Evolutionary conservation across 495 filamentous ascomycete genomes (phyloP).

Genomic region (Trichocladium antarcticum): DNA sequence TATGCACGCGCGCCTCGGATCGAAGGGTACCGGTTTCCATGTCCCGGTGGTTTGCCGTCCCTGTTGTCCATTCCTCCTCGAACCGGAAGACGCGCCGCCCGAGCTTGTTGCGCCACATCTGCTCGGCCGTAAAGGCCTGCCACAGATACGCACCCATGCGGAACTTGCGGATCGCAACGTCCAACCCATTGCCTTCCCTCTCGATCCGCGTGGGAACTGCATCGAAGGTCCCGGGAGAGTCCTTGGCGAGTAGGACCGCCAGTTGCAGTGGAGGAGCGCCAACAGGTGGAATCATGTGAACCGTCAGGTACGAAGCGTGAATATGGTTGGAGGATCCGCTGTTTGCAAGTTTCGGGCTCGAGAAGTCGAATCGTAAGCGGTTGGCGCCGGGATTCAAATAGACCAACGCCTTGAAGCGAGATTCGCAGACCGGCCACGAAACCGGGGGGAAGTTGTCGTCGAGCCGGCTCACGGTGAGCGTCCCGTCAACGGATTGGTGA

Average conservation of each 20-base stretch:
- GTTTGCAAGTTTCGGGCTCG: constrained; percentile 64
- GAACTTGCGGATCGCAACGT: constrained; percentile 72
- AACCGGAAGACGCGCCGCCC: constrained; percentile 76
- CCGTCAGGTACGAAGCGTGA: constrained; percentile 65
- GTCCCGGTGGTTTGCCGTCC: constrained; percentile 63
- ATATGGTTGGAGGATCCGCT: constrained; percentile 55
- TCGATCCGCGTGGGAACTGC: constrained; percentile 61
- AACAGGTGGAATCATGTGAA: constrained; percentile 74
- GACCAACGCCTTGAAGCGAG: constrained; percentile 78
- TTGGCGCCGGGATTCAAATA: constrained; percentile 85
- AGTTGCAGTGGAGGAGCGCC: constrained; percentile 71
- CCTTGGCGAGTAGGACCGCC: constrained; percentile 71
- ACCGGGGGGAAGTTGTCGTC: constrained; percentile 74
- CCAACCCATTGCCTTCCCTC: constrained; percentile 68
- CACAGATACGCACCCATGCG: constrained; percentile 87
- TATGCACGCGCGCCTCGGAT: constrained; percentile 78
- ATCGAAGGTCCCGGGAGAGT: constrained; percentile 81
- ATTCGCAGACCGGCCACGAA: constrained; percentile 73
- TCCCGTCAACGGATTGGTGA: constrained; percentile 65
- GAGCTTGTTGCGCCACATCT: constrained; percentile 81
- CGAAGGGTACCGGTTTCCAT: constrained; percentile 57
- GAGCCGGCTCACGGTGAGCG: constrained; percentile 64
- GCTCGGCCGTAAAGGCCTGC: constrained; percentile 91
- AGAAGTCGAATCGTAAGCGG: constrained; percentile 72
- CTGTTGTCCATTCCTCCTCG: constrained; percentile 85